These are phyloP conservation scores for Pelargonium nanum DNA, from an alignment of 345 rosid genomes.

Conservation along the genomic window DNA sequence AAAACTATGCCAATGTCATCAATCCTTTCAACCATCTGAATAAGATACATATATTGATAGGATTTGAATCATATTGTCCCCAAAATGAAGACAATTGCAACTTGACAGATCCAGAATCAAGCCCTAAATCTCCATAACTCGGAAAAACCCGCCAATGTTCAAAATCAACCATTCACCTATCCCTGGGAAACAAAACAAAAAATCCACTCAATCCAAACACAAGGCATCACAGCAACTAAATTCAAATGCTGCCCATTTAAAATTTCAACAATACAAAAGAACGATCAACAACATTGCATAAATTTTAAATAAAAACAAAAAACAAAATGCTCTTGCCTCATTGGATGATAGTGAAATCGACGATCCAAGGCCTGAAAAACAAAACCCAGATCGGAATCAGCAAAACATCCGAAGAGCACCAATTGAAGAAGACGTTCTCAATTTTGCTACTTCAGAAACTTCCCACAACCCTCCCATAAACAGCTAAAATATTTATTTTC, in stretches of 20 bases:
- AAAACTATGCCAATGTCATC: neutral
- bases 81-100: constrained; percentile 3
- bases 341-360: too few species aligned
- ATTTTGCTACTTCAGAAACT: neutral
- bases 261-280: constrained; percentile 2
- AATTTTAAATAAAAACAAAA: too few species aligned
- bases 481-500: neutral
- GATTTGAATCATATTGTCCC: neutral
- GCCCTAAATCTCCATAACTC: constrained; percentile 12
- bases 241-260: too few species aligned
- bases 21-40: neutral
- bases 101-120: constrained; percentile 3
- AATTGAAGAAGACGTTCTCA: neutral
- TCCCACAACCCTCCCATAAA: neutral
- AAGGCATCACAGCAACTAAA: too few species aligned
- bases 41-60: neutral
- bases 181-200: too few species aligned
- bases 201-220: too few species aligned
- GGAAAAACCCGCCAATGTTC: neutral
- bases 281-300: too few species aligned
- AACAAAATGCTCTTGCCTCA: too few species aligned
- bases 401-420: neutral
- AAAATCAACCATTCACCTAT: constrained; percentile 9
- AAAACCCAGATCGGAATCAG: neutral
- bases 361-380: neutral